Evolutionary conservation across 768 basidiomycete species (phyloP).

Genomic region (Xerocomus potaroensis): DNA sequence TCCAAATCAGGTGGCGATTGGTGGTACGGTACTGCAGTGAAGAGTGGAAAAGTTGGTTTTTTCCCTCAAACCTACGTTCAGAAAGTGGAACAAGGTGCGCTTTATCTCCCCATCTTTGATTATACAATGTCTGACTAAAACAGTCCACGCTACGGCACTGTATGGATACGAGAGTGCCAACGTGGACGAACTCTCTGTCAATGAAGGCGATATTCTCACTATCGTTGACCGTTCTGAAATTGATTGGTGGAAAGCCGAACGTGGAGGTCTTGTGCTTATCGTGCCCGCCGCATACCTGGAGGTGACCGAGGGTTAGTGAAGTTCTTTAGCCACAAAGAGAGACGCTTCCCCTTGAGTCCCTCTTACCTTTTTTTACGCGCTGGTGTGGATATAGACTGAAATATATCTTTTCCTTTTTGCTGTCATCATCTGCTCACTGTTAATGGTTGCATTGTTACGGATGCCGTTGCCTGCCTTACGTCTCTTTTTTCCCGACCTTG

Average conservation of each 20-base stretch:
- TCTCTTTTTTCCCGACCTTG: background rate
- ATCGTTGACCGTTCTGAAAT: slow-evolving; percentile 81
- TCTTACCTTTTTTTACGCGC: slow-evolving; percentile 43
- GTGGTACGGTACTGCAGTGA: slow-evolving; percentile 82
- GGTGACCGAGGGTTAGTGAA: slow-evolving; percentile 83
- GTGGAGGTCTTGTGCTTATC: slow-evolving; percentile 78
- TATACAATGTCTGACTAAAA: slow-evolving; percentile 1
- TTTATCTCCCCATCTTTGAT: background rate
- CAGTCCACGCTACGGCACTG: slow-evolving; percentile 71
- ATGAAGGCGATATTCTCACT: slow-evolving; percentile 70
- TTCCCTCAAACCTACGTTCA: slow-evolving; percentile 91
- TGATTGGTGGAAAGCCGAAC: slow-evolving; percentile 97
- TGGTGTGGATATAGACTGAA: slow-evolving; percentile 73
- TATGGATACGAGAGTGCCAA: slow-evolving; percentile 71
- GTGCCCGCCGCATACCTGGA: slow-evolving; percentile 93
- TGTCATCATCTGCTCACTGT: slow-evolving; percentile 25
- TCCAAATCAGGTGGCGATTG: slow-evolving; percentile 85
- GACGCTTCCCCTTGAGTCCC: slow-evolving; percentile 48
- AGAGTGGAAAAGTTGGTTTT: slow-evolving; percentile 69
- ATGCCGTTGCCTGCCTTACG: slow-evolving; percentile 6
- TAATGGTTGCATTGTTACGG: slow-evolving; percentile 11
- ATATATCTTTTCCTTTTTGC: slow-evolving; percentile 49
- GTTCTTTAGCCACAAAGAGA: slow-evolving; percentile 25
- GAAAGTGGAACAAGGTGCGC: slow-evolving; percentile 55
- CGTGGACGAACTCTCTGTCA: slow-evolving; percentile 81